Evolutionary conservation across 176 grass and related monocot genomes (phyloP), one percentile per base, ranked within the genome.

Genomic region (Guadua angustifolia): DNA sequence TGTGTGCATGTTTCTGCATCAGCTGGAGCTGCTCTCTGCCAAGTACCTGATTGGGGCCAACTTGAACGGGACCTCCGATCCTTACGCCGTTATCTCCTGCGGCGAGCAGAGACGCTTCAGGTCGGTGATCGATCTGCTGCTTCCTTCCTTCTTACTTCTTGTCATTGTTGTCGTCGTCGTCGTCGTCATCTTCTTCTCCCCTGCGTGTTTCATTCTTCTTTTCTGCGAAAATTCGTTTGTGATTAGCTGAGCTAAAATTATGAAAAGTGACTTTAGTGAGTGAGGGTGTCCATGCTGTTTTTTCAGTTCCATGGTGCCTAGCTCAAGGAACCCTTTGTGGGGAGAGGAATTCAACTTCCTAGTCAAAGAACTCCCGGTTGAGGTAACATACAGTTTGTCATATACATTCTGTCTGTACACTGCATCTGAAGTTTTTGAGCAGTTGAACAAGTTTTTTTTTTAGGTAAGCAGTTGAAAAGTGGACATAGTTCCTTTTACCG

Each of bases 31-130:
- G 70, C 86, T 98, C 26, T 90, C 92, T 75, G 95, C 90, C 45
- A 98, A 98, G 86, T 94, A 98, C 82, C 86, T 94, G 74, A 88
- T 89, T 50, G 90, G 95, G 46, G 92, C 95, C 88, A 98, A 94
- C 91, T 62, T 98, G 65, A 89, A 88, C 51, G 95, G 90, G 32
- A 84, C 87, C 73, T 91, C 92, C n/a, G 95, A 98, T 56, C 88
- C 95, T 38, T 98, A 90, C 68, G 95, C 90, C 52, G 82, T 98
- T 43, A 88, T 98, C 76, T 83, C 71, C 86, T 94, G 93, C 66
- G 82, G 79, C 71, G 63, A 60, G 18, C 92, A 94, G 86, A 98
- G 79, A 77, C 86, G 88, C 19, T 98, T 91, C 89, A 98, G 85
- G 94, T 91, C 39, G 45, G 39, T 72, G 68, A 32, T 10, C 9